These are phyloP conservation scores for Lantana camara DNA, from an alignment of 257 asterid species.

Conservation along the genomic window DNA sequence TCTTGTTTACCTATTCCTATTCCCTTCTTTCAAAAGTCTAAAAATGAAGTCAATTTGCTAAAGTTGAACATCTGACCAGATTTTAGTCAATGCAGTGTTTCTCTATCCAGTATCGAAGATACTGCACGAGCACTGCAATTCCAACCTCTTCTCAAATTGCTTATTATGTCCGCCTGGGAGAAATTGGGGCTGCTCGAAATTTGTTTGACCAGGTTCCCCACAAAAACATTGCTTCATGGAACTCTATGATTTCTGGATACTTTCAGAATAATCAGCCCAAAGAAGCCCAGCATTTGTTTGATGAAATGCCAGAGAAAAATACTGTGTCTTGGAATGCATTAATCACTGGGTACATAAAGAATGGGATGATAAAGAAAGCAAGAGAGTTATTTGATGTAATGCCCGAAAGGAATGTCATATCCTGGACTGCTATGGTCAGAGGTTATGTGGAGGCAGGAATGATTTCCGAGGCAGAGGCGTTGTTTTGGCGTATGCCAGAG, in stretches of 20 bases:
- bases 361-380: constrained; percentile 66
- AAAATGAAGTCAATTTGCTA: neutral
- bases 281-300: constrained; percentile 56
- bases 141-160: constrained; percentile 55
- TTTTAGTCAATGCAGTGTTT: constrained; percentile 27
- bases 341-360: constrained; percentile 67
- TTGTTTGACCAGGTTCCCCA: constrained; percentile 54
- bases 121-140: constrained; percentile 31
- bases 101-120: constrained; percentile 32
- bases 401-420: constrained; percentile 64
- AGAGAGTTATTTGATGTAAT: constrained; percentile 57
- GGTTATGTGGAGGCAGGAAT: constrained; percentile 66
- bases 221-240: constrained; percentile 62
- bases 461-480: constrained; percentile 54
- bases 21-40: neutral
- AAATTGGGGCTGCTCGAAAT: constrained; percentile 55
- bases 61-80: constrained; percentile 12
- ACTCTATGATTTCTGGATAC: constrained; percentile 63
- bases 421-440: constrained; percentile 75
- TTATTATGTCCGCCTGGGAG: constrained; percentile 54
- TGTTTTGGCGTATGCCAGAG: constrained; percentile 75
- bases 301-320: constrained; percentile 66
- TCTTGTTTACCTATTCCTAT: too few relatives aligned
- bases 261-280: constrained; percentile 50
- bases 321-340: constrained; percentile 81